Evolutionary conservation across 371 early-diverging fungal species (phyloP), one percentile per base, ranked within the genome.

Genomic region (Catenaria anguillulae): DNA sequence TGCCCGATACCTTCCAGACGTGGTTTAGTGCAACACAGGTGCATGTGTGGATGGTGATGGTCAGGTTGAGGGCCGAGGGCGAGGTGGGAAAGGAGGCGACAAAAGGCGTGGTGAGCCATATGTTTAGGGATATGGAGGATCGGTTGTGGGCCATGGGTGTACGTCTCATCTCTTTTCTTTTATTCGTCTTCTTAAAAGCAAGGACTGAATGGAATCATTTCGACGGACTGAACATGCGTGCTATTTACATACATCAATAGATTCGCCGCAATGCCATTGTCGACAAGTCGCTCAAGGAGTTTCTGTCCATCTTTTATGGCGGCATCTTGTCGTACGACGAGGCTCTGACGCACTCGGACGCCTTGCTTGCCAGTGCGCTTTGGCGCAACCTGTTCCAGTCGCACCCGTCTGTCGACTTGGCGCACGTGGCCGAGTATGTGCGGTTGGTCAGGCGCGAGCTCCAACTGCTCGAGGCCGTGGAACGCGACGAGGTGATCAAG

Each of bases 41-140:
- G 55, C 94, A 95, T 66, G 82, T 94, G 0, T 97, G 97, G 97
- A 83, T 95, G 81, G 69, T 84, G 65, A 87, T 86, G 85, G 89
- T 87, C 17, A 84, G 92, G 46, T 60, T 78, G 40, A 42, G 74
- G 8, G 66, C 69, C 0, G 74, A 70, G 40, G 75, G 75, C 1
- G 61, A 60, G 10, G 67, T 60, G 26, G 77, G 77, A 42, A 85
- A 84, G 62, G 77, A 85, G 36, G 82, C 84, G 70, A 88, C 82
- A 60, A 93, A 94, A 66, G 88, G 89, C 65, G 63, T 96, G 40
- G 87, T 94, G 50, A 87, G 91, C 68, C 79, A 83, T 61, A 82
- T 94, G 56, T 93, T 94, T 77, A 78, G 84, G 23, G 94, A 93
- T 68, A 83, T 89, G 5, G 95, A 94, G 74, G 75, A 71, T 55